A percentile compares a stretch with the other conserved stretches of the same genome.
Conservation (phyloP, 805 yeast species). For the Candida morakotiae region DNA sequence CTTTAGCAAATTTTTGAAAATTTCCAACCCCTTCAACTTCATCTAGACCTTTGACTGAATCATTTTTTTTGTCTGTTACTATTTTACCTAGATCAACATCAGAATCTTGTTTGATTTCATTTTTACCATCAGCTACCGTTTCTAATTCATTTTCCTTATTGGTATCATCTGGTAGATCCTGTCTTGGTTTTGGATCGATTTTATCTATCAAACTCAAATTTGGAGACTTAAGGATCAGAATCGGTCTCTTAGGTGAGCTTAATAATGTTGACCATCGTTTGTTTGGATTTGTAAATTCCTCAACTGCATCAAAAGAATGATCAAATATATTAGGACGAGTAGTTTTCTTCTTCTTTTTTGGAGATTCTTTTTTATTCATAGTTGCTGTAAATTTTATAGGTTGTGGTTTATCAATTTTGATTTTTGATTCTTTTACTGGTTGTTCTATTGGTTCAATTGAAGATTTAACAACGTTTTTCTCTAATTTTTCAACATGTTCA, state of each 20-base stretch:
- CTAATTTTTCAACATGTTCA: constrained; percentile 8
- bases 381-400: constrained; percentile 7
- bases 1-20: too few species aligned
- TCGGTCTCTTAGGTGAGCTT: not conserved
- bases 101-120: too few species aligned
- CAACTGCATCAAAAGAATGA: constrained; percentile 9
- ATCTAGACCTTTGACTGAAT: not conserved
- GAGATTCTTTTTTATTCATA: constrained; percentile 1
- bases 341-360: constrained; percentile 1
- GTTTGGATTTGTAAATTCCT: not conserved
- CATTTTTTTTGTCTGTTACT: not conserved
- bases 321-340: constrained; percentile 10
- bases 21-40: too few species aligned
- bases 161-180: too few species aligned
- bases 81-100: too few species aligned
- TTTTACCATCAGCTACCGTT: too few species aligned
- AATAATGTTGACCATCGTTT: constrained; percentile 1
- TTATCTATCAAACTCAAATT: not conserved
- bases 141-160: too few species aligned
- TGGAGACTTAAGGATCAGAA: not conserved
- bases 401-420: not conserved
- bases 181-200: too few species aligned
- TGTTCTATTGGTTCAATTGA: constrained; percentile 4
- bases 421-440: not conserved
- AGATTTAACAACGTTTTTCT: constrained; percentile 4